Percentiles rank a stretch among this genome's conserved stretches.
These are phyloP conservation scores for Coniochaeta sp. DNA, from an alignment of 2,329 filamentous ascomycete genomes.

Conservation along the genomic window DNA sequence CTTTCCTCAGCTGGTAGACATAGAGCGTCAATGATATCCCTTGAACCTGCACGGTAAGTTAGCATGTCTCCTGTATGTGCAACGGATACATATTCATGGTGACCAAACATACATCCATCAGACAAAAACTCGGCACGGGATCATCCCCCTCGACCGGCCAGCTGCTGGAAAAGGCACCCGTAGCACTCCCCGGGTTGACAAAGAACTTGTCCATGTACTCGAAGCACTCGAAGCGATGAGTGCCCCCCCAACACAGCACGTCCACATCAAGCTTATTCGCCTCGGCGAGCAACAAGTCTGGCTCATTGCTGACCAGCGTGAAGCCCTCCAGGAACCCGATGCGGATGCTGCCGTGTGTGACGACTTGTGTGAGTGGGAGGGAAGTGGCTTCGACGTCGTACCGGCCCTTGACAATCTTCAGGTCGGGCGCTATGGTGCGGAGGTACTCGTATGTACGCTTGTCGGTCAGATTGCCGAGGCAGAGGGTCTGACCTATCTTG, in stretches of 20 bases:
- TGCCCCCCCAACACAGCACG: conserved; percentile 62
- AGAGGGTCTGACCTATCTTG: conserved; percentile 77
- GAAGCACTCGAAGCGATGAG: conserved; percentile 62
- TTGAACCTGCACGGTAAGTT: conserved; percentile 61
- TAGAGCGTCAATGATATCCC: conserved; percentile 93
- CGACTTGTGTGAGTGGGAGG: conserved; percentile 57
- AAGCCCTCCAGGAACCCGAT: conserved; percentile 64
- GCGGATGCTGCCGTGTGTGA: conserved; percentile 57
- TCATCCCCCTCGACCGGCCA: conserved; percentile 59
- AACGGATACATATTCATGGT: neutral
- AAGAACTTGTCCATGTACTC: conserved; percentile 72
- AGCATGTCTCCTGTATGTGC: neutral
- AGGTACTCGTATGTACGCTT: conserved; percentile 76
- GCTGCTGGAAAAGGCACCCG: conserved; percentile 53
- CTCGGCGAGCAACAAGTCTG: conserved; percentile 59
- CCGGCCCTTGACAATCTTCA: conserved; percentile 62
- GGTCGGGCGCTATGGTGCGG: conserved; percentile 63
- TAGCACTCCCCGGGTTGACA: conserved; percentile 61
- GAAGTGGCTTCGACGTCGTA: conserved; percentile 61
- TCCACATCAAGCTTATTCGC: conserved; percentile 63
- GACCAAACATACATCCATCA: conserved; percentile 83
- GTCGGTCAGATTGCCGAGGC: conserved; percentile 74
- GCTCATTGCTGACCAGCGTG: conserved; percentile 59
- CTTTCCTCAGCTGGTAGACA: conserved; percentile 80
- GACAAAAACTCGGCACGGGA: conserved; percentile 82